Conservation (phyloP, 495 filamentous ascomycete genomes). For the Bryoglossum gracile region DNA sequence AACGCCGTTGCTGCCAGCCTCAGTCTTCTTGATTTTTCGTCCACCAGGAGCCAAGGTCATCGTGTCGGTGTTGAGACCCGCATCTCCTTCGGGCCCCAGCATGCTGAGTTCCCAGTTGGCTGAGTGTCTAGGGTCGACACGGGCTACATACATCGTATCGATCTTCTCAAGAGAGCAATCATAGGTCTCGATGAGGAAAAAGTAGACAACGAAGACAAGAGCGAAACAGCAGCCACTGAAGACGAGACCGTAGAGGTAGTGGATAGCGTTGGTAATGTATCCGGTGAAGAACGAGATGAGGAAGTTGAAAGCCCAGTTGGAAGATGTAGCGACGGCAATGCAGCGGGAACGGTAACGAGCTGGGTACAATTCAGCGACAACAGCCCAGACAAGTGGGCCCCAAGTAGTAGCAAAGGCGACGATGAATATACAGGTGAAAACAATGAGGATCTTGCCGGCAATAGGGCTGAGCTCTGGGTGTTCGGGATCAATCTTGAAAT, state of each 20-base stretch:
- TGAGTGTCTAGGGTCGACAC: constrained; percentile 61
- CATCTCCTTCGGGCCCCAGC: background rate
- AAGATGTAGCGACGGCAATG: constrained; percentile 64
- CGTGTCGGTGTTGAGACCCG: constrained; percentile 3
- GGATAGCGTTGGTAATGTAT: constrained; percentile 66
- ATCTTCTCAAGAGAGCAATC: constrained; percentile 51
- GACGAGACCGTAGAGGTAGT: constrained; percentile 77
- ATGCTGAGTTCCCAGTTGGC: constrained; percentile 44
- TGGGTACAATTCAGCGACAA: constrained; percentile 71
- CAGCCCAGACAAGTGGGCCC: constrained; percentile 75
- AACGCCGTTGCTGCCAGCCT: background rate
- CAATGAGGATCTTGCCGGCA: constrained; percentile 62
- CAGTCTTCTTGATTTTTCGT: constrained; percentile 11
- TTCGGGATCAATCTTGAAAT: constrained; percentile 43
- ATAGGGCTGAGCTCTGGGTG: constrained; percentile 38
- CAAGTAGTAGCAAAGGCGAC: constrained; percentile 57
- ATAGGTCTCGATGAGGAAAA: constrained; percentile 58
- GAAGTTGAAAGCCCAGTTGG: constrained; percentile 76
- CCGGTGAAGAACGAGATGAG: constrained; percentile 75
- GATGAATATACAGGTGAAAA: constrained; percentile 68
- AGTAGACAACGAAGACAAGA: constrained; percentile 69
- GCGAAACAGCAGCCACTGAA: constrained; percentile 67
- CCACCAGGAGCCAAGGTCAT: constrained; percentile 1
- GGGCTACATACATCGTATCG: constrained; percentile 66
- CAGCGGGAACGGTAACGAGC: constrained; percentile 61